Conservation (phyloP, 1,139 yeast species). For the Sugiyamaella castrensis region DNA sequence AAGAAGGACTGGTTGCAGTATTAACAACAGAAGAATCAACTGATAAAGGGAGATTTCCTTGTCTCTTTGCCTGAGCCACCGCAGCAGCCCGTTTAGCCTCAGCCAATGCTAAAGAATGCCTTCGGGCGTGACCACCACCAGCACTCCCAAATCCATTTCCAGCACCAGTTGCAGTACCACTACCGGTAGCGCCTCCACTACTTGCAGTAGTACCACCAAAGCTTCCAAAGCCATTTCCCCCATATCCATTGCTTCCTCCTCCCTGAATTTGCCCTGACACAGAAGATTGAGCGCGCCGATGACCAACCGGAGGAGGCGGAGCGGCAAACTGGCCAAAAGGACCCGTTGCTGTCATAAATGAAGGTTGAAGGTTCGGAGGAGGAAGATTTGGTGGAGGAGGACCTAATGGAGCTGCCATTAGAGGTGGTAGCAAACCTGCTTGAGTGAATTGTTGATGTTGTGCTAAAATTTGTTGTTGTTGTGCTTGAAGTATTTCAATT, state of each 20-base stretch:
- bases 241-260: not conserved
- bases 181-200: slow-evolving; percentile 28
- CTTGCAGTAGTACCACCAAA: slow-evolving; percentile 11
- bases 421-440: slow-evolving; percentile 27
- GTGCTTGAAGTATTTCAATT: slow-evolving; percentile 84
- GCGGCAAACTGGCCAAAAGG: slow-evolving; percentile 27
- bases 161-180: not conserved
- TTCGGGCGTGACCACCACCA: slow-evolving; percentile 67
- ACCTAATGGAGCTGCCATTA: slow-evolving; percentile 15
- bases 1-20: slow-evolving; percentile 4
- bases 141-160: not conserved
- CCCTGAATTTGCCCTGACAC: slow-evolving; percentile 10
- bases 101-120: slow-evolving; percentile 87
- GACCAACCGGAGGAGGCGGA: slow-evolving; percentile 27
- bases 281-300: slow-evolving; percentile 38
- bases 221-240: slow-evolving; percentile 12
- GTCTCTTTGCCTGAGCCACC: slow-evolving; percentile 64
- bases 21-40: too few species aligned
- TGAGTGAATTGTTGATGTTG: slow-evolving; percentile 55
- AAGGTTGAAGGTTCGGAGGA: slow-evolving; percentile 19
- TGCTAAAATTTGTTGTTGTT: slow-evolving; percentile 78
- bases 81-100: slow-evolving; percentile 99
- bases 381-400: slow-evolving; percentile 23
- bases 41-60: slow-evolving; percentile 11
- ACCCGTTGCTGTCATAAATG: slow-evolving; percentile 29